phyloP scores from a whole-genome alignment of 2,329 filamentous ascomycete genomes.

The Epichloe sp. region DNA sequence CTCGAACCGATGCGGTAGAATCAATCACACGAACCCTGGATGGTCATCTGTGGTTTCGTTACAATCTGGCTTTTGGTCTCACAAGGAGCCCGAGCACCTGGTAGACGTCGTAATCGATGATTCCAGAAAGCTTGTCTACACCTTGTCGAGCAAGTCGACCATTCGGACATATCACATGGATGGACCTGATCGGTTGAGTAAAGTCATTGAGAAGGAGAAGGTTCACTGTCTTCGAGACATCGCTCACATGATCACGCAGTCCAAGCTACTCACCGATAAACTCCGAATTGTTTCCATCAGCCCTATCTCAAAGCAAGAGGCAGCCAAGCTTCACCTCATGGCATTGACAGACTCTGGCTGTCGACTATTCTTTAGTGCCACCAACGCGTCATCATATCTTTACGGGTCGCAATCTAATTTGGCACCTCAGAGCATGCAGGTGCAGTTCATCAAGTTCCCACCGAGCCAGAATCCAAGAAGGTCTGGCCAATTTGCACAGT shows the following conservation, averaged over 20 bases:
- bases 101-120: slow-evolving; percentile 79
- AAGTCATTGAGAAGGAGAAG: slow-evolving; percentile 53
- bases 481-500: slow-evolving; percentile 13
- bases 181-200: slow-evolving; percentile 43
- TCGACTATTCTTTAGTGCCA: slow-evolving; percentile 83
- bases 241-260: slow-evolving; percentile 70
- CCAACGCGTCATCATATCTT: slow-evolving; percentile 58
- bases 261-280: slow-evolving; percentile 54
- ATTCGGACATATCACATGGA: slow-evolving; percentile 89
- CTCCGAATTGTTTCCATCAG: slow-evolving; percentile 74
- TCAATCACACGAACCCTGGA: slow-evolving; percentile 71
- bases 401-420: slow-evolving; percentile 45
- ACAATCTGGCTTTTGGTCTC: slow-evolving; percentile 35
- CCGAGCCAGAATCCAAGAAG: slow-evolving; percentile 33
- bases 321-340: slow-evolving; percentile 75
- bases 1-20: slow-evolving; percentile 70
- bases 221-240: slow-evolving; percentile 56
- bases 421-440: slow-evolving; percentile 87
- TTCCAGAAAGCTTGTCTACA: slow-evolving; percentile 77
- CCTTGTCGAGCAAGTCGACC: slow-evolving; percentile 74
- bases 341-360: slow-evolving; percentile 84
- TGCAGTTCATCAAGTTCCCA: slow-evolving; percentile 93
- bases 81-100: slow-evolving; percentile 48
- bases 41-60: slow-evolving; percentile 50
- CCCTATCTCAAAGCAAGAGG: slow-evolving; percentile 66